Conservation (phyloP, 352 stramenopile species). For the Phytophthora kernoviae region DNA sequence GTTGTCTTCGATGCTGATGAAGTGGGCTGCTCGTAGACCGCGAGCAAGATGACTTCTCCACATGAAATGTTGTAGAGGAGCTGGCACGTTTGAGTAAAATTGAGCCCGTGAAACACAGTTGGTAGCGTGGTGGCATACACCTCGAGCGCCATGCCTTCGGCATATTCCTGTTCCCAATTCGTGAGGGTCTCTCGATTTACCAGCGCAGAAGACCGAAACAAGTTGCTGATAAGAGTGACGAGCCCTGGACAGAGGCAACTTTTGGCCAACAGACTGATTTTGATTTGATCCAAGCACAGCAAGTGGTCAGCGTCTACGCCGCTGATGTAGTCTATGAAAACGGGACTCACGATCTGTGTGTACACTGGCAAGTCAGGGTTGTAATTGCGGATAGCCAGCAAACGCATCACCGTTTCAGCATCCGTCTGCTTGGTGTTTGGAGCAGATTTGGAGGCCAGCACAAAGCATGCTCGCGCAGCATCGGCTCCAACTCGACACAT, state of each 20-base stretch:
- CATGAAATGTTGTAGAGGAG: conserved; percentile 62
- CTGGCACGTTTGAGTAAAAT: conserved; percentile 55
- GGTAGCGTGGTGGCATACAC: conserved; percentile 62
- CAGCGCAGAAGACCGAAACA: conserved; percentile 53
- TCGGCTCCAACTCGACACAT: conserved; percentile 63
- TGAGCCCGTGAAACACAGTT: conserved; percentile 47
- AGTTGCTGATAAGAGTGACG: conserved; percentile 63
- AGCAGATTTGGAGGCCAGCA: conserved; percentile 56
- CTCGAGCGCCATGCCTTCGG: conserved; percentile 57
- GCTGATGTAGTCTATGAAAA: conserved; percentile 65
- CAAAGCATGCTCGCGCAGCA: conserved; percentile 56
- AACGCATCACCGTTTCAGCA: conserved; percentile 58
- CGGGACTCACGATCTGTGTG: conserved; percentile 59
- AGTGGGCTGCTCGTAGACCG: conserved; percentile 38
- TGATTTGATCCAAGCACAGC: conserved; percentile 68
- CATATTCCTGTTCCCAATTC: conserved; percentile 59
- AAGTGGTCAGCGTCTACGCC: conserved; percentile 59
- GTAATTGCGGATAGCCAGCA: conserved; percentile 69
- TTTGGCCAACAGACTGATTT: conserved; percentile 67
- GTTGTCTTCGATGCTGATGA: background rate
- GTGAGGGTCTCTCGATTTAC: conserved; percentile 25
- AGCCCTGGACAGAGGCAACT: conserved; percentile 66
- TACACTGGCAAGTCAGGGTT: conserved; percentile 63
- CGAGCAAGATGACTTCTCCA: conserved; percentile 65
- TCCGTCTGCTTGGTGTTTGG: conserved; percentile 45